phyloP scores from a whole-genome alignment of 2,329 filamentous ascomycete genomes.

The Paraphoma sp. region DNA sequence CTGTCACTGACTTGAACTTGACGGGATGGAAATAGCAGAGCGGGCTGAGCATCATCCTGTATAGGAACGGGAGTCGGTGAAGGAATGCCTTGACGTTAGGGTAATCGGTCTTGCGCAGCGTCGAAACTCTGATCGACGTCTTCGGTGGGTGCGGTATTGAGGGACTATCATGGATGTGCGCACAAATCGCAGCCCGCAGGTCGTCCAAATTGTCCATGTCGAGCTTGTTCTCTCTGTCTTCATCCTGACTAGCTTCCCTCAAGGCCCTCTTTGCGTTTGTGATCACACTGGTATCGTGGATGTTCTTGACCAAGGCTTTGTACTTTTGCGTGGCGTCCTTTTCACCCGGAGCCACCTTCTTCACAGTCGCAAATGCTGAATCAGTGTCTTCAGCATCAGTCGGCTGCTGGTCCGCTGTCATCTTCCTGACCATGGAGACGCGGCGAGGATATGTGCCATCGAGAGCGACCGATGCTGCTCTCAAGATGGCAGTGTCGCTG shows the following conservation, averaged over 20 bases:
- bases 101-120: conserved; percentile 53
- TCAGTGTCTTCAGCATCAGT: conserved; percentile 34
- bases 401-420: conserved; percentile 51
- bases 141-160: conserved; percentile 59
- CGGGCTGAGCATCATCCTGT: conserved; percentile 56
- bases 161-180: conserved; percentile 55
- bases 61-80: conserved; percentile 59
- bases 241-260: conserved; percentile 30
- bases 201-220: conserved; percentile 48
- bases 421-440: conserved; percentile 33
- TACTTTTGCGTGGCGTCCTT: conserved; percentile 53
- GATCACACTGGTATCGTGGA: conserved; percentile 38
- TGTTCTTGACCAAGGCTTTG: conserved; percentile 46
- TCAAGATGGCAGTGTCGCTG: conserved; percentile 54
- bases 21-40: conserved; percentile 62
- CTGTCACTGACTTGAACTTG: conserved; percentile 57
- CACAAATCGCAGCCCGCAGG: conserved; percentile 58
- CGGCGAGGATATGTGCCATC: conserved; percentile 21
- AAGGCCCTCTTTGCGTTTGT: conserved; percentile 35
- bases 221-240: conserved; percentile 37
- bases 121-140: conserved; percentile 57
- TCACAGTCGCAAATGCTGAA: conserved; percentile 49
- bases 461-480: conserved; percentile 46
- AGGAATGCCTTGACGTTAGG: conserved; percentile 53
- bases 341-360: conserved; percentile 54